Percentiles rank a stretch among this genome's conserved stretches.
These are phyloP conservation scores for Fusarium tjaetaba DNA, from an alignment of 2,329 filamentous ascomycete genomes.

Conservation along the genomic window DNA sequence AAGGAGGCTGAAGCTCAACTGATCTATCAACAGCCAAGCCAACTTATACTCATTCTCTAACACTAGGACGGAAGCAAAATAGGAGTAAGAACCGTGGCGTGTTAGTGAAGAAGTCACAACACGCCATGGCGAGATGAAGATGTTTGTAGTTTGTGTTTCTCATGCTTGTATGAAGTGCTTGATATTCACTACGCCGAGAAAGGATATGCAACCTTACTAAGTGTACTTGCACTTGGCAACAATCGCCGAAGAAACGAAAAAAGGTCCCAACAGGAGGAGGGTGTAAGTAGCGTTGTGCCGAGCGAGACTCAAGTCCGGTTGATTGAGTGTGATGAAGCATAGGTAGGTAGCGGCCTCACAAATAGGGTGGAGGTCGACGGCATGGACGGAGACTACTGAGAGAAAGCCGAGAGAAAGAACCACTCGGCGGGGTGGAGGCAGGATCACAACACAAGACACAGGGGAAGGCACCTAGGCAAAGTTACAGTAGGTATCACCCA, in stretches of 20 bases:
- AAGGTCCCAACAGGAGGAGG: constrained; percentile 37
- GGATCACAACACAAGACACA: constrained; percentile 13
- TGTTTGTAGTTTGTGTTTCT: not conserved
- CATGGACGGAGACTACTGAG: constrained; percentile 12
- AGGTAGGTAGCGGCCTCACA: constrained; percentile 30
- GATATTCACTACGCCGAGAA: not conserved
- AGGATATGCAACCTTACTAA: constrained; percentile 6
- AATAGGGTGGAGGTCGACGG: constrained; percentile 33
- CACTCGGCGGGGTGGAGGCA: constrained; percentile 1
- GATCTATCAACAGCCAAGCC: constrained; percentile 2
- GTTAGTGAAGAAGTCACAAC: not conserved
- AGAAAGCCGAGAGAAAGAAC: constrained; percentile 14
- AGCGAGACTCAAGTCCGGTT: constrained; percentile 37
- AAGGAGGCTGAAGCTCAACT: constrained; percentile 11
- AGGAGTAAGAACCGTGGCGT: constrained; percentile 11
- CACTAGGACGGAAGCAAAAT: constrained; percentile 17
- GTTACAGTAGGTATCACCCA: constrained; percentile 31
- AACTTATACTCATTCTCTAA: not conserved
- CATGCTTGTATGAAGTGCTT: not conserved
- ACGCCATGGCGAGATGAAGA: not conserved
- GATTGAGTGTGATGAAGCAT: constrained; percentile 44
- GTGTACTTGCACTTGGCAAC: constrained; percentile 18
- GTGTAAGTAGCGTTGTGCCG: constrained; percentile 37
- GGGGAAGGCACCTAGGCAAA: constrained; percentile 5
- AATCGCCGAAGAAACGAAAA: constrained; percentile 37